These are phyloP conservation scores for Penicillium sumatraense DNA, from an alignment of 2,329 filamentous ascomycete genomes.

Conservation along the genomic window DNA sequence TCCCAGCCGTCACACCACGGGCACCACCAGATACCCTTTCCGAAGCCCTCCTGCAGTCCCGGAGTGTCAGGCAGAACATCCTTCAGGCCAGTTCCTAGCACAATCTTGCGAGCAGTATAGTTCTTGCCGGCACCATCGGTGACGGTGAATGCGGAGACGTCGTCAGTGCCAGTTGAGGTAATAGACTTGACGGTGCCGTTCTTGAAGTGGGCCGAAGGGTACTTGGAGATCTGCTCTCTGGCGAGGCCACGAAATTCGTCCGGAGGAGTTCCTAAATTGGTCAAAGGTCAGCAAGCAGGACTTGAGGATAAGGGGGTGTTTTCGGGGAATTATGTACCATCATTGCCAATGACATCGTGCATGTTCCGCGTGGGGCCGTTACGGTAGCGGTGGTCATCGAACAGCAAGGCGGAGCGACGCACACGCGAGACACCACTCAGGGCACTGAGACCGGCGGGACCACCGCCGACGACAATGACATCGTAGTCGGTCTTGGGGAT, in stretches of 20 bases:
- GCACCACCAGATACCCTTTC: slow-evolving; percentile 66
- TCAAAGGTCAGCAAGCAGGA: not conserved
- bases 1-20: slow-evolving; percentile 65
- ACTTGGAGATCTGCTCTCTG: slow-evolving; percentile 57
- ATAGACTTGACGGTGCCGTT: slow-evolving; percentile 52
- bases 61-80: slow-evolving; percentile 62
- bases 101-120: slow-evolving; percentile 57
- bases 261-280: slow-evolving; percentile 34
- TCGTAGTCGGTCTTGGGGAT: slow-evolving; percentile 52
- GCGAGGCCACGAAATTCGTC: slow-evolving; percentile 60
- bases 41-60: slow-evolving; percentile 60
- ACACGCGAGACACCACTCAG: slow-evolving; percentile 65
- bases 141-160: slow-evolving; percentile 55
- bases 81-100: slow-evolving; percentile 62
- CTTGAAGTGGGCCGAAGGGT: slow-evolving; percentile 55
- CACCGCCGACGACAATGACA: slow-evolving; percentile 62
- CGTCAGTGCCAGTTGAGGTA: slow-evolving; percentile 22
- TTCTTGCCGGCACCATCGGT: slow-evolving; percentile 38
- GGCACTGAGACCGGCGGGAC: slow-evolving; percentile 59
- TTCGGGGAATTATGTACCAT: slow-evolving; percentile 53
- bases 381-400: slow-evolving; percentile 64
- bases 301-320: not conserved
- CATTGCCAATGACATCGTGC: slow-evolving; percentile 65
- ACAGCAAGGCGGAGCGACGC: slow-evolving; percentile 58
- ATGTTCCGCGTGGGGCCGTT: slow-evolving; percentile 62